Percentiles rank a stretch among this genome's conserved stretches.
Conservation (phyloP, 805 yeast species). For the Candida adriatica region DNA sequence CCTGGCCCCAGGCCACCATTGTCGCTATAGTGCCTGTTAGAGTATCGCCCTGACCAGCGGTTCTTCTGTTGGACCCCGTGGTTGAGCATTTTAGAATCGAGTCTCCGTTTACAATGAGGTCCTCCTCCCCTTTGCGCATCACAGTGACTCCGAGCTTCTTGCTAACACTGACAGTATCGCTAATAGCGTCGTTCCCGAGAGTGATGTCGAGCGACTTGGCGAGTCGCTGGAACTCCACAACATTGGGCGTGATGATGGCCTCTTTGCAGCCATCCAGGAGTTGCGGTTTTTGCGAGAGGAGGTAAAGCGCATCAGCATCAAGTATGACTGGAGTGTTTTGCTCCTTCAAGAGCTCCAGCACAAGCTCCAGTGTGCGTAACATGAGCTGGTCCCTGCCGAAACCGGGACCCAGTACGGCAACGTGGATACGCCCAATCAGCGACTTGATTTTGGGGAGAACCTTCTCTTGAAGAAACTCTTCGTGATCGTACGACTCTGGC, state of each 20-base stretch:
- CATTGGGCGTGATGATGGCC: constrained; percentile 84
- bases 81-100: constrained; percentile 35
- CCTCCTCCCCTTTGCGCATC: constrained; percentile 68
- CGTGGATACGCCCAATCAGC: constrained; percentile 64
- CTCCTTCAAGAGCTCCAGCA: constrained; percentile 47
- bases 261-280: constrained; percentile 46
- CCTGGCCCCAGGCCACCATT: constrained; percentile 70
- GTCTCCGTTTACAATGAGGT: constrained; percentile 51
- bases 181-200: constrained; percentile 1
- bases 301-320: constrained; percentile 85
- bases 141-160: constrained; percentile 46
- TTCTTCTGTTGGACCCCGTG: constrained; percentile 69
- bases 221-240: constrained; percentile 72
- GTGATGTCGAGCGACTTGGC: constrained; percentile 40
- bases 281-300: constrained; percentile 52
- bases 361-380: constrained; percentile 50
- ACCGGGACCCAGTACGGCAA: constrained; percentile 89
- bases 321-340: constrained; percentile 64
- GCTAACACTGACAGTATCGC: constrained; percentile 37
- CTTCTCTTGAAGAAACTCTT: constrained; percentile 30
- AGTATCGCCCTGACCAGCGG: constrained; percentile 97
- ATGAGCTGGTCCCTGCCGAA: constrained; percentile 75
- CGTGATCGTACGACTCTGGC: constrained; percentile 9
- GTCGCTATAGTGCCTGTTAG: constrained; percentile 82
- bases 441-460: constrained; percentile 50